A percentile compares a stretch with the other conserved stretches of the same genome.
Conservation (phyloP, 345 rosid genomes). For the Ceriops tagal region DNA sequence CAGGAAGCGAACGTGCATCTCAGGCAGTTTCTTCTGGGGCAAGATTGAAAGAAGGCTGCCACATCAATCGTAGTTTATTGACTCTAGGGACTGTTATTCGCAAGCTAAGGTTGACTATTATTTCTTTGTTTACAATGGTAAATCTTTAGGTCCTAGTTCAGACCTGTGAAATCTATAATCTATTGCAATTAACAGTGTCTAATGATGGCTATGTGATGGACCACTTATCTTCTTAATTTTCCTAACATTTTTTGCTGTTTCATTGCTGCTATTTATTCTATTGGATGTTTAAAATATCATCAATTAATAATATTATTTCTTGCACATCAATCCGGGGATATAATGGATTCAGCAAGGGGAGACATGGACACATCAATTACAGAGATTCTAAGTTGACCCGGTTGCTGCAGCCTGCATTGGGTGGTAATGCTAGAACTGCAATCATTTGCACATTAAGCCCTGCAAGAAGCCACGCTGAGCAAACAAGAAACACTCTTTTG, state of each 20-base stretch:
- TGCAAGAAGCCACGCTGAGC: constrained; percentile 95
- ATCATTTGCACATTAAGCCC: constrained; percentile 96
- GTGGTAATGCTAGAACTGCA: constrained; percentile 97
- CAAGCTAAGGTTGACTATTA: constrained; percentile 67
- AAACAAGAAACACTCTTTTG: constrained; percentile 91
- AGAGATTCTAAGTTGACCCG: constrained; percentile 97
- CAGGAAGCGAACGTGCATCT: constrained; percentile 97
- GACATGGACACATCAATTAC: constrained; percentile 89
- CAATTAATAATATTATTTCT: neutral
- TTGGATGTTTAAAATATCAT: neutral
- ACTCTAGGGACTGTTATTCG: constrained; percentile 94
- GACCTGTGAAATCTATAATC: too few species aligned
- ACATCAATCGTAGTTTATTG: constrained; percentile 91
- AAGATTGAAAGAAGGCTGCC: constrained; percentile 95
- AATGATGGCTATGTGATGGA: neutral
- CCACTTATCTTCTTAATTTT: neutral
- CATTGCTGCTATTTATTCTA: neutral
- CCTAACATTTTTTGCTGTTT: neutral
- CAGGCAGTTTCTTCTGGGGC: constrained; percentile 85
- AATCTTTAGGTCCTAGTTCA: too few species aligned
- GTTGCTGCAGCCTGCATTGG: constrained; percentile 87
- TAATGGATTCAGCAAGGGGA: constrained; percentile 69
- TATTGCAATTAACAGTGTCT: too few species aligned
- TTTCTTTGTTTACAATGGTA: neutral
- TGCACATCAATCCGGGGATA: constrained; percentile 16